Evolutionary conservation across 2,329 filamentous ascomycete species (phyloP), one percentile per base, ranked within the genome.

Genomic region (Alternaria incomplexa): DNA sequence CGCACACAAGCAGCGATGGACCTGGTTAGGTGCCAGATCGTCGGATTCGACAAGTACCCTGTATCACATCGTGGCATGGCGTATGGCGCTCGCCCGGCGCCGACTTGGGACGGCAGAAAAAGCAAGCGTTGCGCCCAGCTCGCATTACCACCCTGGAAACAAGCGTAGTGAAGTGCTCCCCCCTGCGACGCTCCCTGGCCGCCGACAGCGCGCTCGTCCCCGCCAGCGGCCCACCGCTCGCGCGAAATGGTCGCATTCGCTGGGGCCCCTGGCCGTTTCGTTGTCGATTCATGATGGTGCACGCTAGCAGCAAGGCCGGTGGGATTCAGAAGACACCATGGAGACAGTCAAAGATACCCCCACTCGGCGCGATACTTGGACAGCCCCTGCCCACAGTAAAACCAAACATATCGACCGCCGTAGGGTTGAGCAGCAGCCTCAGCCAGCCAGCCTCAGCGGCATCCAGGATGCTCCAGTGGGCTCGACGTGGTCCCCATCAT

Each of bases 41-140:
- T 74, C 77, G 79, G 78, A 76, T 74, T 73, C 64, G 73, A 74
- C 72, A 70, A 69, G 68, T 73, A 76, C 77, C 77, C 74, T 78
- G 76, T 79, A 72, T 76, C 77, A 78, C 76, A 79, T 79, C 77
- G 74, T 77, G 68, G 76, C 73, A 75, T 76, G 75, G 76, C 71
- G 67, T 72, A 70, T 72, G 69, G 74, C 71, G 71, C 69, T 70
- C 61, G 62, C 63, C 66, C 66, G 65, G 68, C 65, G 69, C 69
- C 66, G 61, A 70, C 67, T 72, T 66, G 63, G 66, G 66, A 68
- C 67, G 72, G 71, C 67, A 72, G 70, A 70, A 77, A 74, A 77
- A 73, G 58, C 56, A 73, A 68, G 63, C 60, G 56, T 61, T 53
- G 61, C 61, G 68, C 65, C 62, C 53, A 62, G 69, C 62, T 73